phyloP scores from a whole-genome alignment of 2,329 filamentous ascomycete species.

The Phaeosphaeriaceae sp. region DNA sequence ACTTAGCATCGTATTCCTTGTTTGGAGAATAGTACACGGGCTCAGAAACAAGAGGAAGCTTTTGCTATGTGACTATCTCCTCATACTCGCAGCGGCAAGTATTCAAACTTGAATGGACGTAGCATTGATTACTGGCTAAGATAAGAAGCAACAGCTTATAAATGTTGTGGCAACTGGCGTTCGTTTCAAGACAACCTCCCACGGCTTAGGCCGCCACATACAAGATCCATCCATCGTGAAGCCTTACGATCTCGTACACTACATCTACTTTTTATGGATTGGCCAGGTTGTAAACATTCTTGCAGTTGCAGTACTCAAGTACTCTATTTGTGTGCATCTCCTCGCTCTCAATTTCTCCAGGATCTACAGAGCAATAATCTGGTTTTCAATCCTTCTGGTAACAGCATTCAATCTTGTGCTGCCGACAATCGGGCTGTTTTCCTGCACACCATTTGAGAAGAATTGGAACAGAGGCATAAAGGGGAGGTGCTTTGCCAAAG shows the following conservation, averaged over 20 bases:
- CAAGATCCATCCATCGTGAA: constrained; percentile 18
- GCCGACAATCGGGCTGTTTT: constrained; percentile 30
- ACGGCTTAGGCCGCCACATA: constrained; percentile 31
- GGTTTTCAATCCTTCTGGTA: constrained; percentile 18
- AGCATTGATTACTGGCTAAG: neutral
- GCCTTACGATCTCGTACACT: neutral
- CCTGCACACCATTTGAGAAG: constrained; percentile 31
- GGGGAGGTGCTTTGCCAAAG: constrained; percentile 28
- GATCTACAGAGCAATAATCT: constrained; percentile 31
- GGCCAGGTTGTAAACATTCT: neutral
- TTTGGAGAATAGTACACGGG: constrained; percentile 32
- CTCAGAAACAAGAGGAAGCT: constrained; percentile 24
- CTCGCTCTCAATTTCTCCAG: constrained; percentile 37
- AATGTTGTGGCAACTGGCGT: constrained; percentile 21
- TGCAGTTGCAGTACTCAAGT: neutral
- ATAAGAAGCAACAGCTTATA: constrained; percentile 14
- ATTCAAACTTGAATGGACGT: neutral
- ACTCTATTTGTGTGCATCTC: constrained; percentile 38
- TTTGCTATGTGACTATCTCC: constrained; percentile 29
- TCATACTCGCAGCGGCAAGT: constrained; percentile 29
- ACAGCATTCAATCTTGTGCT: constrained; percentile 36
- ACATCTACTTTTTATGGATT: neutral
- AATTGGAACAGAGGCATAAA: constrained; percentile 31
- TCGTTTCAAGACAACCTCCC: constrained; percentile 20
- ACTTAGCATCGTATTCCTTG: constrained; percentile 20